Evolutionary conservation across 345 rosid species (phyloP), one percentile per base, ranked within the genome.

Genomic region (Pugionium cornutum): DNA sequence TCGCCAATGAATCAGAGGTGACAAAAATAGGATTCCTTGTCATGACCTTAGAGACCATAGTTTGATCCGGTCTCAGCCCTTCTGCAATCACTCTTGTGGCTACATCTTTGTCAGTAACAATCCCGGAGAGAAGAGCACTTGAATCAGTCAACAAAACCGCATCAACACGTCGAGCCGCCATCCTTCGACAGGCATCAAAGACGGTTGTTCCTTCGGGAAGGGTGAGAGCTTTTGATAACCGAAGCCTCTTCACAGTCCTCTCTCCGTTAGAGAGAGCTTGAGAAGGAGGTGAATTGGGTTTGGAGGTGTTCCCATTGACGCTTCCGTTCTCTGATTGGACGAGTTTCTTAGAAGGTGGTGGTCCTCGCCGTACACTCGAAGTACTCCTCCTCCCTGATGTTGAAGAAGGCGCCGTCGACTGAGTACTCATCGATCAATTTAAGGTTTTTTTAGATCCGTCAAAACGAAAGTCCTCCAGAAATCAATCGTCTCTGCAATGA

Each of bases 151-250:
- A 80, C 59, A 95, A 74, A 64, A 88, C 92, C 0, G 99, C 96
- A 62, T 89, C 88, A 1, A 95, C 91, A 29, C 99, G 89, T 6
- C 99, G 85, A 70, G 98, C 84, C 2, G 98, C 87, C 99, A 95
- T 95, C 51, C 99, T 72, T 30, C 90, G 70, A 72, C 96, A 95
- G 40, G 99, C 98, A 58, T 95, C 98, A 1, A 71, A 91, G 26
- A 95, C 91, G 0, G 88, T 83, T 36, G 98, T 91, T 27, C 89
- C 97, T 67, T 91, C 99, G 0, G 99, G 98, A 58, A 95, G 83
- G 4, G 99, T 95, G 1, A 95, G 89, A 58, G 99, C 98, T 78
- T 95, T 95, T 1, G 98, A 91, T 67, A 91, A 66, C 51, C 91
- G 70, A 68, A 95, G 79, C 76, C 87, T 89, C 89, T 89, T 95